Base-by-base conservation (phyloP, 352 stramenopile species). In the Pythium dissotocum region DNA sequence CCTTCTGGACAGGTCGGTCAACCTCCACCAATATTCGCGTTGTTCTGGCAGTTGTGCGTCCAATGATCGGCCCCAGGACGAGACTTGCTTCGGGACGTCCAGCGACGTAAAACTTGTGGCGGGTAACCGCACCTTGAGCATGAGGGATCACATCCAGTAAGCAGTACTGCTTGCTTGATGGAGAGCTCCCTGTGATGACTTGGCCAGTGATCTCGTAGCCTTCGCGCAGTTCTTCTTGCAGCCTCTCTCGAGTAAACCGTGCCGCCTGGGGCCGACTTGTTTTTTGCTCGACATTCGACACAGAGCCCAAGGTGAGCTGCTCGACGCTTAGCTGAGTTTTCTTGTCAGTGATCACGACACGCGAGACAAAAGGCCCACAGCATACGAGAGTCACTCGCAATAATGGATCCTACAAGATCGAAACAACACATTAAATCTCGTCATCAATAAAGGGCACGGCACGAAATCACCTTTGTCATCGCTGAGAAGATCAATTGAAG, bases 11-110 rank as follows among this genome's bases (percentile, higher is more conserved):
- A 3, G 63, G 26, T 0, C 77, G 78, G 54, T 91, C 83, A 21
- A 91, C 56, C 44, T 91, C 85, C 38, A 93, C 58, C 2, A 93
- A 72, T 32, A 93, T 82, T 21, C 85, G 72, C 1, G 76, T 76
- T 26, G 83, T 78, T 13, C 71, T 67, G 7, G 79, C 71, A n/a
- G 80, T 87, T 14, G 91, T 74, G 16, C 77, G 73, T 28, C 85
- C 83, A 30, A 93, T 63, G n/a, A 93, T 67, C 10, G 85, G 85
- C 3, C 85, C 85, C 8, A 91, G 30, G 28, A 91, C 33, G 1
- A 93, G 48, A 1, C 67, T 74, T 7, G 85, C 77, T 12, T 81
- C 70, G 1, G 73, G 64, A 14, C 75, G 67, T 30, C 75, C 60
- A 40, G 80, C 64, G 1, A 74, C 48, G 53, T 87, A 82, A 28